Evolutionary conservation across 179 eudicot species (phyloP), one percentile per base, ranked within the genome.

Genomic region (Drosera spatulata): DNA sequence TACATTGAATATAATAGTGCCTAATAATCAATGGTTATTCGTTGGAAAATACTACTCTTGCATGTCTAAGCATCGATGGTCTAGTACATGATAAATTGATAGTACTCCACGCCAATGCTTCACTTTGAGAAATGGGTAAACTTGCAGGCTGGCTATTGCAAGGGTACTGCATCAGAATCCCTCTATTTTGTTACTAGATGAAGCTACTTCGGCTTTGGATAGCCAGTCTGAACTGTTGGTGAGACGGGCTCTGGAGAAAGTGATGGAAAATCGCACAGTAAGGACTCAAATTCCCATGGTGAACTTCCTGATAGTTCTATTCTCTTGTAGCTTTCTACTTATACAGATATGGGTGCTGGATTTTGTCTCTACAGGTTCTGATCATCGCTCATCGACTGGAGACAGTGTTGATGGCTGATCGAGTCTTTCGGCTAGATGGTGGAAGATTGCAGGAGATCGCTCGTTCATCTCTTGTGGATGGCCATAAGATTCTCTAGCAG

Each of bases 191-290:
- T 68, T 93, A 57, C 76, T 93, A 74, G 99, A 93, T 71, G 99
- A 93, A 77, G 99, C 99, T 69, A 93, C 99, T 58, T 93, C 99
- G 63, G 88, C 99, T 39, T 67, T 93, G 74, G 99, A 93, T 68
- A 79, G 83, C 78, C 78, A 75, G 74, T 93, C 99, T 66, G 99
- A 88, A 79, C 68, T 75, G 63, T 69, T 93, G 85, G 99, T 93
- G 61, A 84, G 99, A 74, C 85, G 84, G 77, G 99, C 99, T 50
- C 69, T 93, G 75, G 82, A 84, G 69, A 84, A 85, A 38, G 73
- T 93, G 69, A 93, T 75, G 87, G 72, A 82, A 71, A 71, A 81
- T 66, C 90, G 77, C 42, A 88, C 99, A n/a, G 96, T 91, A 68
- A 83, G 91, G 59, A 60, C 63, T 58, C 60, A 15, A 14, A n/a